Evolutionary conservation across 495 filamentous ascomycete species (phyloP), one percentile per base, ranked within the genome.

Genomic region (Apiosordaria backusii): DNA sequence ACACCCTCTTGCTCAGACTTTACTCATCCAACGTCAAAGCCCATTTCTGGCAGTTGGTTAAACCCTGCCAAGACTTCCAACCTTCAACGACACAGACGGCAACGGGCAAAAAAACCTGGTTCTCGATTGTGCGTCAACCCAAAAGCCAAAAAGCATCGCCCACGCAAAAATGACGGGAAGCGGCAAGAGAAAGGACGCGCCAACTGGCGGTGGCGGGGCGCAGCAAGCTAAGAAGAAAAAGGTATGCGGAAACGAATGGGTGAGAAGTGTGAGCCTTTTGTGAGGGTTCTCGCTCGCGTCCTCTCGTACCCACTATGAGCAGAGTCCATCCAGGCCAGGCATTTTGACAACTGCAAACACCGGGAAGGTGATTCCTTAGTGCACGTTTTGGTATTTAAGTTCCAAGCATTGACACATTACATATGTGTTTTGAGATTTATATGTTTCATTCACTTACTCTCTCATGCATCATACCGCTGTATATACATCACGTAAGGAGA

Each of bases 221-320:
- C 62, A 66, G 52, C 67, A 65, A 23, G 35, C 63, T 18, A 77
- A 77, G 67, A 76, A 76, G 61, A 77, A 77, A 65, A 75, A 73
- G 73, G 75, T 73, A 70, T 61, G 62, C 0, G 13, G 45, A 53
- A 50, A 53, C 23, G 40, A 40, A 57, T 61, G 24, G n/a, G n/a
- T n/a, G n/a, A n/a, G n/a, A n/a, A n/a, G n/a, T n/a, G n/a, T n/a
- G n/a, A n/a, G n/a, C n/a, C n/a, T n/a, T 26, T 22, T 59, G 16
- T 23, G 23, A 23, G 23, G 23, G 21, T 9, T 59, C 26, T 59
- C 24, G 0, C 26, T 59, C 24, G 19, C 23, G 5, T 57, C 10
- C 19, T 22, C 22, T 22, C 22, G 16, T 25, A 59, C 57, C 57
- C 23, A 26, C 26, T 59, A 27, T 59, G 57, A 21, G 4, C 18